Evolutionary conservation across 2,329 filamentous ascomycete species (phyloP), one percentile per base, ranked within the genome.

Genomic region (Botrytis pseudocinerea): DNA sequence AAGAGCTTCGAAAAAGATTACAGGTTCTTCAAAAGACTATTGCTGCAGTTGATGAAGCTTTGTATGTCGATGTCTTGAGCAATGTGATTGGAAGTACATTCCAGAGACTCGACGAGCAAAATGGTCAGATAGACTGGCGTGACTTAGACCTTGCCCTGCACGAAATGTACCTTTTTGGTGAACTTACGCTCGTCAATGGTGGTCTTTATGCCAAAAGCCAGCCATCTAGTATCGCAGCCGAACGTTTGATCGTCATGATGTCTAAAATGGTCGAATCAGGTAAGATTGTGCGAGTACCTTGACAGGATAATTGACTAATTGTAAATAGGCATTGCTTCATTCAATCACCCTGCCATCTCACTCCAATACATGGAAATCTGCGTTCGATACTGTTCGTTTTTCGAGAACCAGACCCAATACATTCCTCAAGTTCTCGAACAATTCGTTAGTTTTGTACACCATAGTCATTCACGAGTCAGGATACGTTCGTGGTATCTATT

Each of bases 331-430:
- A 92, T 98, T 77, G 91, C 93, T 74, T 92, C 88, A 61, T 97
- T 95, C 82, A 90, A 91, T 25, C 96, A 98, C 81, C 95, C 96
- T 1, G 94, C 95, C 25, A 95, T 98, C 69, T 90, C 98, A 76
- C 86, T 99, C 35, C 94, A 98, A 83, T 99, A 97, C 80, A 98
- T 99, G 95, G 96, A 99, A 82, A 97, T 97, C 51, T 97, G 95
- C 82, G 95, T 97, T 72, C 91, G 96, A 69, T 99, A 99, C 83
- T 93, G 92, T 81, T 89, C 91, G 42, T 97, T 98, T 82, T 98
- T 99, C 81, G 95, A 98, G 80, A 90, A 90, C 72, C 93, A 97
- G 80, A 87, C 90, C 44, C 86, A 91, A 35, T 91, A 93, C 74
- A 97, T 98, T 68, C 93, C 93, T 2, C 92, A 91, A 76, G 94